A percentile compares a stretch with the other conserved stretches of the same genome.
These are phyloP conservation scores for Rhodomyrtus psidioides DNA, from an alignment of 441 rosid species.

Conservation along the genomic window DNA sequence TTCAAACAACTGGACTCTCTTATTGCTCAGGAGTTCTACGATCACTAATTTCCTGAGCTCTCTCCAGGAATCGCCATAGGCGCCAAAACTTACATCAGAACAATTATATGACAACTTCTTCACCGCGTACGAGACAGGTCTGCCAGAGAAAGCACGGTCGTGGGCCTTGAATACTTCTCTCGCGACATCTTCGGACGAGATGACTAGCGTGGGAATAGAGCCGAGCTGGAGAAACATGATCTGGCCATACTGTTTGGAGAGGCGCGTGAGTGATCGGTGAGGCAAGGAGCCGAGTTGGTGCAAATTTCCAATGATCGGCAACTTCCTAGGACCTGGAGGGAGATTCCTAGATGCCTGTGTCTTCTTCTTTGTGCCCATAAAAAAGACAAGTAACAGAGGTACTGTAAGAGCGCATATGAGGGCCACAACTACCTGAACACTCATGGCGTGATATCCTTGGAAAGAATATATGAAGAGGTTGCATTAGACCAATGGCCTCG, in stretches of 20 bases:
- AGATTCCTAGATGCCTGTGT: background rate
- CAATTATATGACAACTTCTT: background rate
- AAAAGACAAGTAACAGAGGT: background rate
- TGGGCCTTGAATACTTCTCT: conserved; percentile 9
- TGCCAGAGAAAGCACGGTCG: conserved; percentile 3
- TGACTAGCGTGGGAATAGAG: conserved; percentile 1
- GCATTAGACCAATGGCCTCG: background rate
- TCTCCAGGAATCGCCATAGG: conserved; percentile 2
- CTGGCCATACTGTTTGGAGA: background rate
- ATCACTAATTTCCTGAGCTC: conserved; percentile 7
- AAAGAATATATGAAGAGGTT: background rate
- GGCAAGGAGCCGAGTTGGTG: conserved; percentile 15
- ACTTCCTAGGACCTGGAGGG: conserved; percentile 9
- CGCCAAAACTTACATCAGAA: background rate
- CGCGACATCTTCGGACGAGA: conserved; percentile 2
- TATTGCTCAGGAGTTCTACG: background rate
- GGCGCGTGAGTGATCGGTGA: background rate
- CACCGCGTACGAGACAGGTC: background rate
- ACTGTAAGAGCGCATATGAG: background rate
- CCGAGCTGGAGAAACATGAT: conserved; percentile 4
- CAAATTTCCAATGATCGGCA: conserved; percentile 7
- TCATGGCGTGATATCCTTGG: background rate
- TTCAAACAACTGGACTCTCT: background rate
- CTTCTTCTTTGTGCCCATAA: background rate
- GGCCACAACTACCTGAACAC: background rate